Percentiles rank a stretch among this genome's conserved stretches.
Evolutionary conservation across 306 rosid genomes (phyloP).

Genomic region (Vigna radiata): DNA sequence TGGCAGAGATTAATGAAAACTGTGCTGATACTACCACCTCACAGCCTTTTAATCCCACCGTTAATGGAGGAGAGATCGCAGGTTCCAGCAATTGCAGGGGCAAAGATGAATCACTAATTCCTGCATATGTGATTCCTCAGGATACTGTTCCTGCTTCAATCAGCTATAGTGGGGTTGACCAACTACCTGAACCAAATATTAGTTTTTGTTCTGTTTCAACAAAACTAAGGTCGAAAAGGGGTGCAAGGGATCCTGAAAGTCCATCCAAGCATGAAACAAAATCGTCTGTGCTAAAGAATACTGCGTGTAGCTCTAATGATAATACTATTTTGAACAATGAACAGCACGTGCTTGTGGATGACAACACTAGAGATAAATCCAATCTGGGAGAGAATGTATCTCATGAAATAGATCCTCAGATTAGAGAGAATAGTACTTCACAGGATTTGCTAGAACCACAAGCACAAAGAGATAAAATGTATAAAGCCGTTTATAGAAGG

Average conservation of each 20-base stretch:
- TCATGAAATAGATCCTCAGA: slow-evolving; percentile 51
- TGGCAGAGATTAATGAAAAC: slow-evolving; percentile 45
- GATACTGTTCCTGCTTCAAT: slow-evolving; percentile 49
- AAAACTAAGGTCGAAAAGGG: slow-evolving; percentile 68
- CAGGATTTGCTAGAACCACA: slow-evolving; percentile 56
- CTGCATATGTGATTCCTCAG: slow-evolving; percentile 51
- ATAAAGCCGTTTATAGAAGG: slow-evolving; percentile 80
- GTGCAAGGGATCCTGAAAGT: slow-evolving; percentile 62
- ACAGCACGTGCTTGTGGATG: slow-evolving; percentile 49
- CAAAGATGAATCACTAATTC: slow-evolving; percentile 55
- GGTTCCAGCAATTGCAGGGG: slow-evolving; percentile 51
- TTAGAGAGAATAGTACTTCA: slow-evolving; percentile 49
- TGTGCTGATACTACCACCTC: slow-evolving; percentile 51
- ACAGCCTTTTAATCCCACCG: slow-evolving; percentile 49
- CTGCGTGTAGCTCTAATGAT: slow-evolving; percentile 50
- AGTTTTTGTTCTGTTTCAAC: slow-evolving; percentile 57
- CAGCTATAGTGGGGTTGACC: slow-evolving; percentile 48
- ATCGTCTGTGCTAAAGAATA: slow-evolving; percentile 55
- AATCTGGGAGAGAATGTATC: slow-evolving; percentile 58
- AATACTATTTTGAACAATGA: slow-evolving; percentile 47
- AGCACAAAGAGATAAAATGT: slow-evolving; percentile 68
- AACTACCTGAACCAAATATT: slow-evolving; percentile 55
- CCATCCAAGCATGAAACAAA: slow-evolving; percentile 63
- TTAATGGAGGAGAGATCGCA: slow-evolving; percentile 48
- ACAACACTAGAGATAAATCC: slow-evolving; percentile 43